Percentiles rank a stretch among this genome's conserved stretches.
These are phyloP conservation scores for Allantophomopsis cytisporea DNA, from an alignment of 2,329 filamentous ascomycete genomes.

Conservation along the genomic window DNA sequence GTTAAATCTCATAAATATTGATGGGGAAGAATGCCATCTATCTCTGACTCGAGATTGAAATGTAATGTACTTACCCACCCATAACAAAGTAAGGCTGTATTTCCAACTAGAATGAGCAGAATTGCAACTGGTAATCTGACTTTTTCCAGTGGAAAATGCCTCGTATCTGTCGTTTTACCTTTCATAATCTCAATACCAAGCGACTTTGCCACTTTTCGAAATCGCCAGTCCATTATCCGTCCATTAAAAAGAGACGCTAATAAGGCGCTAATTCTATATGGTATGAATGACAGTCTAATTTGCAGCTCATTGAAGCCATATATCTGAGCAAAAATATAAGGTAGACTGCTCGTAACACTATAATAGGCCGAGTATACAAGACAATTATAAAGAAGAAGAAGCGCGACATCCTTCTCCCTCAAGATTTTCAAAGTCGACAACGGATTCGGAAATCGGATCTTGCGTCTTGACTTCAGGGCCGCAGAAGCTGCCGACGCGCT, in stretches of 20 bases:
- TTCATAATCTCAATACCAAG: too few relatives aligned
- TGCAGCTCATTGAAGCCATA: constrained; percentile 4
- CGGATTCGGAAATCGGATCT: constrained; percentile 16
- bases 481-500: too few relatives aligned
- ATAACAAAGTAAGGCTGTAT: too few relatives aligned
- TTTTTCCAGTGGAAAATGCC: constrained; percentile 2
- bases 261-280: constrained; percentile 30
- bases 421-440: constrained; percentile 2
- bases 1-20: too few relatives aligned
- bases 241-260: constrained; percentile 29
- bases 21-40: too few relatives aligned
- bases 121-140: constrained; percentile 1
- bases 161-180: too few relatives aligned
- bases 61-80: too few relatives aligned
- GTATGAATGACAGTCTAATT: constrained; percentile 10
- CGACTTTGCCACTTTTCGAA: constrained; percentile 28
- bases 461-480: constrained; percentile 4
- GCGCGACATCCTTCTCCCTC: background rate
- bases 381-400: constrained; percentile 2
- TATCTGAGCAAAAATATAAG: constrained; percentile 1
- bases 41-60: too few relatives aligned
- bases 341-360: constrained; percentile 1
- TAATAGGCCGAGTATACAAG: constrained; percentile 1
- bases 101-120: background rate
- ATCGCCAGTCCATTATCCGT: constrained; percentile 46